These are phyloP conservation scores for Dendrobium officinale DNA, from an alignment of 106 monocot genomes.

Conservation along the genomic window DNA sequence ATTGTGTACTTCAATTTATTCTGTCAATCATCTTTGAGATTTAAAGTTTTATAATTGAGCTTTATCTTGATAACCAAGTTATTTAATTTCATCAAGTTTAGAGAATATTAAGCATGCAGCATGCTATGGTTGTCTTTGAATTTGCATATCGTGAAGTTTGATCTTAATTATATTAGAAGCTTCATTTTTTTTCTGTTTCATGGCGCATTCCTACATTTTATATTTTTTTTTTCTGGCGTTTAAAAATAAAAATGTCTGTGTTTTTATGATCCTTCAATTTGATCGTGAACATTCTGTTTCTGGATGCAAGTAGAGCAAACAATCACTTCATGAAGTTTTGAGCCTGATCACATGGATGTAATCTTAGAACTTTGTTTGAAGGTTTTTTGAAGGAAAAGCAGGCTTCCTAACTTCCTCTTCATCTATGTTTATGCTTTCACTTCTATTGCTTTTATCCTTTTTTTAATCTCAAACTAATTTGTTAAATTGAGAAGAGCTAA, in stretches of 20 bases:
- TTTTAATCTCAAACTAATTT: no score
- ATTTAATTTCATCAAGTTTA: slow-evolving; percentile 4
- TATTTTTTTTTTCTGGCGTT: background rate
- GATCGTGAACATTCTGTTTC: background rate
- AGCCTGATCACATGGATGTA: background rate
- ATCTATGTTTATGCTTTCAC: background rate
- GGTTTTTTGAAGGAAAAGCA: background rate
- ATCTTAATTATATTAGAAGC: background rate
- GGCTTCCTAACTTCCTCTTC: background rate
- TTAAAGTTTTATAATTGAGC: background rate
- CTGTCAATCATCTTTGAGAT: background rate
- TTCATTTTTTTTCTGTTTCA: background rate
- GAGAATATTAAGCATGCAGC: background rate
- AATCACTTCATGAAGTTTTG: background rate
- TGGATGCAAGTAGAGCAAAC: background rate
- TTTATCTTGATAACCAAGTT: background rate
- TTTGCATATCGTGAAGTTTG: no score
- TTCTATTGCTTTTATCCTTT: background rate
- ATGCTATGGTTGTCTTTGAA: background rate
- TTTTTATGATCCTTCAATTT: background rate
- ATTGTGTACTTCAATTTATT: background rate
- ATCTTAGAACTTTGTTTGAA: background rate
- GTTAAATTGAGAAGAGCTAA: no score
- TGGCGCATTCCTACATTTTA: background rate
- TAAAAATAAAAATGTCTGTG: background rate